Conservation (phyloP, 495 filamentous ascomycete genomes). For the Penicillium longicatenatum region DNA sequence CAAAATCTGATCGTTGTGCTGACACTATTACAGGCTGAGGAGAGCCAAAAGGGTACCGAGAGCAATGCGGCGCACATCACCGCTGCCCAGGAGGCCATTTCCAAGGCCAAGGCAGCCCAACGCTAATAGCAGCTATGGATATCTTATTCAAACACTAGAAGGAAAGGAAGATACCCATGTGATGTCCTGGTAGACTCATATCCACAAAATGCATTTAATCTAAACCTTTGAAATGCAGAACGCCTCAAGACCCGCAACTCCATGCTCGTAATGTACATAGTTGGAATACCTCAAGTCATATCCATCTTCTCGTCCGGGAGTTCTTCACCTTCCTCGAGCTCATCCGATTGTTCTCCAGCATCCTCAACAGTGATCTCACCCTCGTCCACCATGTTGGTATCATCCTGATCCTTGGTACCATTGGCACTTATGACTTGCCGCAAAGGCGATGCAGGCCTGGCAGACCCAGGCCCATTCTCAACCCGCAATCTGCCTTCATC, state of each 20-base stretch:
- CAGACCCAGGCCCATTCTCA: slow-evolving; percentile 32
- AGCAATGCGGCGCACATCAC: slow-evolving; percentile 59
- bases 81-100: slow-evolving; percentile 60
- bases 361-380: slow-evolving; percentile 61
- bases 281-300: slow-evolving; percentile 45
- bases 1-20: slow-evolving; percentile 15
- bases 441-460: slow-evolving; percentile 43
- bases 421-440: slow-evolving; percentile 37
- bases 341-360: slow-evolving; percentile 39
- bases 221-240: slow-evolving; percentile 25
- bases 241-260: slow-evolving; percentile 34
- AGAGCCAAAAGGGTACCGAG: slow-evolving; percentile 45
- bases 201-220: slow-evolving; percentile 22
- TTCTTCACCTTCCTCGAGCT: slow-evolving; percentile 50
- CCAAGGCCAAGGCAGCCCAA: slow-evolving; percentile 55
- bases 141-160: slow-evolving; percentile 9
- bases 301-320: slow-evolving; percentile 73
- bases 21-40: slow-evolving; percentile 34
- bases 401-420: slow-evolving; percentile 44
- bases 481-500: slow-evolving; percentile 46
- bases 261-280: slow-evolving; percentile 35
- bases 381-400: slow-evolving; percentile 60
- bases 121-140: slow-evolving; percentile 19
- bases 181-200: background rate
- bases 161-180: slow-evolving; percentile 1